These are phyloP conservation scores for Erigeron canadensis DNA, from an alignment of 129 eudicot genomes.

Conservation along the genomic window DNA sequence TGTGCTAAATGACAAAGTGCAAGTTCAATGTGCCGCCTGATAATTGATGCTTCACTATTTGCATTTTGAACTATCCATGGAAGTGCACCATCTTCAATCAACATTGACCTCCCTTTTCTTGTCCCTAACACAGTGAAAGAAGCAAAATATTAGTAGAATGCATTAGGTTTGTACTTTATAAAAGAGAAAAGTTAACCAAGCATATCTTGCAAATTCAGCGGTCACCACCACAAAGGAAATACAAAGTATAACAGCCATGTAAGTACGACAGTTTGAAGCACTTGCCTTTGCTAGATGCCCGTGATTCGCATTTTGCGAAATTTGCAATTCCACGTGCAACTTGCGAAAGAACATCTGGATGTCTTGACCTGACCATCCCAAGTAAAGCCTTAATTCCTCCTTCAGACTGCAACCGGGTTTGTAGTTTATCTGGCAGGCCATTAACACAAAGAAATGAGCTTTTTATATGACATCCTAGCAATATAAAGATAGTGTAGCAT, in stretches of 20 bases:
- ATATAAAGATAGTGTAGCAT: not conserved
- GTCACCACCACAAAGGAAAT: not conserved
- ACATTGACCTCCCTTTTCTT: constrained; percentile 54
- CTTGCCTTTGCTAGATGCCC: constrained; percentile 71
- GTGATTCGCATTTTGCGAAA: constrained; percentile 88
- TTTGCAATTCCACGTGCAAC: constrained; percentile 96
- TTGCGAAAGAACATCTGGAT: constrained; percentile 89
- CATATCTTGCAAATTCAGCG: not conserved
- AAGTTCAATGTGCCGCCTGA: constrained; percentile 77
- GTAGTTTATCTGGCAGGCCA: constrained; percentile 63
- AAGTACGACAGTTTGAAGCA: not conserved
- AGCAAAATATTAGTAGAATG: not conserved
- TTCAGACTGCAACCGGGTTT: constrained; percentile 69
- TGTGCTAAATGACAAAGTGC: constrained; percentile 91
- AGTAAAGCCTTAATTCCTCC: constrained; percentile 86
- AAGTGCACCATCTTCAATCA: constrained; percentile 83
- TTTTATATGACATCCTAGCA: not conserved
- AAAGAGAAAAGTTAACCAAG: not conserved
- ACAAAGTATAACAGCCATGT: not conserved
- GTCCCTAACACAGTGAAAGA: constrained; percentile 40
- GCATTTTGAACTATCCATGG: constrained; percentile 92
- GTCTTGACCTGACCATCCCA: constrained; percentile 86
- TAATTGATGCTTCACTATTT: constrained; percentile 71
- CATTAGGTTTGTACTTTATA: not conserved
- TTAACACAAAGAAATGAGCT: not conserved